phyloP scores from a whole-genome alignment of 2,329 filamentous ascomycete species.

The Claviceps monticola region DNA sequence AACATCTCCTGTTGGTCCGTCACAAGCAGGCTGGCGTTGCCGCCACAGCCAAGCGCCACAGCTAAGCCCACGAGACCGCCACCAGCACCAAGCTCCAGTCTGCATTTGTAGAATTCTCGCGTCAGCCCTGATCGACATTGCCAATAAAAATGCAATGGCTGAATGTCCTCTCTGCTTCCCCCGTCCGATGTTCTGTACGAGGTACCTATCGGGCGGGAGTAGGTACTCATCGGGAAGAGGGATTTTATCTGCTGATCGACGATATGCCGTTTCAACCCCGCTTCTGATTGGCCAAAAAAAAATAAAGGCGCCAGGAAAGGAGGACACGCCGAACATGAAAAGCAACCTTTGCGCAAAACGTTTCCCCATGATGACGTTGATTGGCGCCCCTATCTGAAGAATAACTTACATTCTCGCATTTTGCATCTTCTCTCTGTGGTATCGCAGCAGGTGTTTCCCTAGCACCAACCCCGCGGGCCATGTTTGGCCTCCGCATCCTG shows the following conservation, averaged over 20 bases:
- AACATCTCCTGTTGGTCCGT: constrained; percentile 86
- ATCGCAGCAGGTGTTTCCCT: constrained; percentile 70
- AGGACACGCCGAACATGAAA: not conserved
- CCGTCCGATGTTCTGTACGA: not conserved
- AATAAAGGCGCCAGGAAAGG: not conserved
- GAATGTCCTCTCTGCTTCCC: not conserved
- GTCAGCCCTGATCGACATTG: constrained; percentile 7
- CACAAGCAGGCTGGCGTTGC: constrained; percentile 49
- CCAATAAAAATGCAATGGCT: not conserved
- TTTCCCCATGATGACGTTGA: no score
- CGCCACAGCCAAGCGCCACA: constrained; percentile 40
- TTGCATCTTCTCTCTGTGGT: constrained; percentile 48
- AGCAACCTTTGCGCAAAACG: no score
- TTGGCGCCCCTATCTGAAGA: no score
- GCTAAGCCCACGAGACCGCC: constrained; percentile 70
- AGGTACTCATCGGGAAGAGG: no score
- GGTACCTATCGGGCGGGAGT: not conserved
- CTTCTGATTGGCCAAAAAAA: not conserved
- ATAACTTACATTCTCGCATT: constrained; percentile 58
- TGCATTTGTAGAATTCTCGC: constrained; percentile 21
- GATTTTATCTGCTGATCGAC: not conserved
- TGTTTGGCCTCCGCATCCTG: constrained; percentile 83
- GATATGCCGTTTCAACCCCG: not conserved
- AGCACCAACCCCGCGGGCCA: constrained; percentile 92
- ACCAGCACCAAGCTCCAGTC: constrained; percentile 83